Base-by-base conservation (phyloP, 345 rosid genomes). In the Citrus sp. region DNA sequence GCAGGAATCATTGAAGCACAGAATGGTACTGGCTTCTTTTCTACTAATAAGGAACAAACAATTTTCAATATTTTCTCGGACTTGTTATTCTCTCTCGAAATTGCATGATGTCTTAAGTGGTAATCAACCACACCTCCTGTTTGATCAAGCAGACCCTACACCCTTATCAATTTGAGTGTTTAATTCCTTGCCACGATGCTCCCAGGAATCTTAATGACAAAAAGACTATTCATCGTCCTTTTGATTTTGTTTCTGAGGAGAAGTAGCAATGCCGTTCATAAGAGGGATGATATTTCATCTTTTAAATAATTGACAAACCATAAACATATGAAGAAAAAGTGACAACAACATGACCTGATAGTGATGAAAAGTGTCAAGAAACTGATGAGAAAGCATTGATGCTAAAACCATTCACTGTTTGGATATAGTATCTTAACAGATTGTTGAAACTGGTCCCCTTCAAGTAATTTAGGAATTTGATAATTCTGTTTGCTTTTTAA, bases 1-100 rank as follows among this genome's bases (percentile, higher is more conserved):
- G 85, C 98, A 70, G 99, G 98, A 79, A 89, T 95, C 71, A 77
- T 87, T 66, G 89, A 91, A 83, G 92, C 90, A 55, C 92, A 85
- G 85, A 89, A 90, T 49, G 98, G 99, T 92, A 75, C 88, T 78
- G 32, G 10, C 80, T 76, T 81, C 77, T 73, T 51, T 70, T 28
- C 51, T 35, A 69, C 28, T 30, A 38, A 75, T 61, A 38, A 49
- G 34, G 46, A 62, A 16, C 51, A 55, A 78, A 69, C 73, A 27
- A 38, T 35, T 35, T 18, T 18, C 49, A 72, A 79, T 54, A 51
- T 77, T n/a, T 25, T 37, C 55, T 42, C 2, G 8, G 25, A 24
- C 35, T 46, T 49, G 64, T 18, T 34, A 49, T 37, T 4, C 13
- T 19, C 30, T 34, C 46, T 22, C 1, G 16, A 71, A 71, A 51